Percentiles rank a stretch among this genome's conserved stretches.
These are phyloP conservation scores for Umbelopsis vinacea DNA, from an alignment of 192 early-diverging fungal genomes.

Conservation along the genomic window DNA sequence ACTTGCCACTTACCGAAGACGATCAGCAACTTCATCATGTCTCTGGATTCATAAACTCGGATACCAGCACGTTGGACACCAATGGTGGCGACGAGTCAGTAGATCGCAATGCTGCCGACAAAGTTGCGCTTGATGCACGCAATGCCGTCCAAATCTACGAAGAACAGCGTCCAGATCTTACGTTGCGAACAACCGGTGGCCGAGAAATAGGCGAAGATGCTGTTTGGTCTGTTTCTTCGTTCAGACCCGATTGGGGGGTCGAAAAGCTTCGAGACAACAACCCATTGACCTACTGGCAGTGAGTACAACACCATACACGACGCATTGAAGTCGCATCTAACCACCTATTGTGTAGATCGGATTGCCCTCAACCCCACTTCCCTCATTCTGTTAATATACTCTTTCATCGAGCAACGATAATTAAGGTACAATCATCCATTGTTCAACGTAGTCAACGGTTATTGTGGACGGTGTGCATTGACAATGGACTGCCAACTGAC, in stretches of 20 bases:
- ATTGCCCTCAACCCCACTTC: slow-evolving; percentile 71
- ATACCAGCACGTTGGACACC: slow-evolving; percentile 9
- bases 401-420: slow-evolving; percentile 63
- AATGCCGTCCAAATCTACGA: slow-evolving; percentile 28
- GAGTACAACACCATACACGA: slow-evolving; percentile 18
- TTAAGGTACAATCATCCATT: slow-evolving; percentile 46
- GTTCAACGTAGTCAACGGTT: too few species aligned
- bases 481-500: neutral
- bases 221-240: slow-evolving; percentile 70
- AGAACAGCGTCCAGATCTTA: slow-evolving; percentile 22
- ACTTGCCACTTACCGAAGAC: slow-evolving; percentile 8
- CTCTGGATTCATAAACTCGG: slow-evolving; percentile 15
- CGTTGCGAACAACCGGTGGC: slow-evolving; percentile 39
- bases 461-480: too few species aligned
- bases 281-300: slow-evolving; percentile 85
- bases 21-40: neutral
- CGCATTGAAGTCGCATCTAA: neutral
- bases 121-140: slow-evolving; percentile 8
- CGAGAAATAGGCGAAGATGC: slow-evolving; percentile 68
- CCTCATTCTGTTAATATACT: slow-evolving; percentile 78
- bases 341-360: slow-evolving; percentile 19
- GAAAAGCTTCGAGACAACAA: slow-evolving; percentile 68
- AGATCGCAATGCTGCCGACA: slow-evolving; percentile 16
- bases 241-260: slow-evolving; percentile 64
- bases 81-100: slow-evolving; percentile 9